phyloP scores from a whole-genome alignment of 306 rosid species.

The Lablab purpureus region DNA sequence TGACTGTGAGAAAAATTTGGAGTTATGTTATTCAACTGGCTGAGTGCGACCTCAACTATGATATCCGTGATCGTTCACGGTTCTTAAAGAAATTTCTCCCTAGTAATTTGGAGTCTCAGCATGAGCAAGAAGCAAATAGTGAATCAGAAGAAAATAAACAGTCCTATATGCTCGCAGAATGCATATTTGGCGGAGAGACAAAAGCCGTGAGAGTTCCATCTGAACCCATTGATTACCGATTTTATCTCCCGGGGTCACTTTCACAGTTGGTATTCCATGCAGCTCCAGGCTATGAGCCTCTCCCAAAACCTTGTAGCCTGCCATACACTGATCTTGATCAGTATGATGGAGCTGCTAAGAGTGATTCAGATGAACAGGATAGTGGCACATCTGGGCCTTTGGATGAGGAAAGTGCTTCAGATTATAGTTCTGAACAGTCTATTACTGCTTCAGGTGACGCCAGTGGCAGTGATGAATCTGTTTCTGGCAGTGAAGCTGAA shows the following conservation, averaged over 20 bases:
- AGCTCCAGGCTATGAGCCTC: constrained; percentile 99
- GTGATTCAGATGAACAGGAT: constrained; percentile 56
- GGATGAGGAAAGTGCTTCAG: constrained; percentile 78
- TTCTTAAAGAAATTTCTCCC: constrained; percentile 68
- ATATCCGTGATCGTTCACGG: constrained; percentile 88
- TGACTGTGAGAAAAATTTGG: constrained; percentile 59
- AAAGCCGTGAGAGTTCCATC: constrained; percentile 52
- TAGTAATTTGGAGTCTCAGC: constrained; percentile 59
- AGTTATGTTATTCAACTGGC: constrained; percentile 85
- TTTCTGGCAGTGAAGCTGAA: constrained; percentile 57
- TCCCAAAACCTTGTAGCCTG: constrained; percentile 91
- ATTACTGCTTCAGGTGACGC: constrained; percentile 62
- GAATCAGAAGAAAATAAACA: constrained; percentile 53
- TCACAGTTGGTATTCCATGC: constrained; percentile 97
- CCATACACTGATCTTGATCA: constrained; percentile 47
- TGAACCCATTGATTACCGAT: constrained; percentile 68
- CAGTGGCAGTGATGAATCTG: constrained; percentile 56
- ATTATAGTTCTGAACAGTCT: constrained; percentile 72
- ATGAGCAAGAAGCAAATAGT: constrained; percentile 49
- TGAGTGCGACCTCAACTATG: constrained; percentile 77
- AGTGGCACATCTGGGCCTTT: constrained; percentile 68
- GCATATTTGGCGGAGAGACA: constrained; percentile 64
- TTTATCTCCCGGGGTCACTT: constrained; percentile 97
- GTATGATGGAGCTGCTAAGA: constrained; percentile 49
- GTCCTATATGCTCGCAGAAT: constrained; percentile 63